phyloP scores from a whole-genome alignment of 2,329 filamentous ascomycete genomes.

The Colletotrichum zoysiae region DNA sequence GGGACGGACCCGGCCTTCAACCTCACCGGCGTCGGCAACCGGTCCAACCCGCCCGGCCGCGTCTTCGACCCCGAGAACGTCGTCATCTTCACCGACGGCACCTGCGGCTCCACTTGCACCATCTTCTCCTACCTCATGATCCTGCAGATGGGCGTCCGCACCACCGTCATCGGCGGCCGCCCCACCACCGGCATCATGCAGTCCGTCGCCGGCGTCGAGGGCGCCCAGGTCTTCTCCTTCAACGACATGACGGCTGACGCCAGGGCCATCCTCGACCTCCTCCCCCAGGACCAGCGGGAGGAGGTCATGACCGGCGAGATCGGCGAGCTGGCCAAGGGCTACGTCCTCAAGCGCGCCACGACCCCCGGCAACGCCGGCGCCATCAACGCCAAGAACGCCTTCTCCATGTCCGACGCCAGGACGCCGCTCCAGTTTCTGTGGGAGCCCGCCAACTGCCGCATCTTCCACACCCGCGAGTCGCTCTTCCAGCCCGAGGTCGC shows the following conservation, averaged over 20 bases:
- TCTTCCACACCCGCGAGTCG: constrained; percentile 61
- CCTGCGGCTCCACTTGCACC: constrained; percentile 67
- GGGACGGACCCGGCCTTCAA: constrained; percentile 52
- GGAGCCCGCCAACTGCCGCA: constrained; percentile 60
- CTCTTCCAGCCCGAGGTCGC: constrained; percentile 53
- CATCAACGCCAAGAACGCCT: constrained; percentile 54
- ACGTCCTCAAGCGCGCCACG: constrained; percentile 48
- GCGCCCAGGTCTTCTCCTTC: constrained; percentile 53
- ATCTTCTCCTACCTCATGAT: constrained; percentile 68
- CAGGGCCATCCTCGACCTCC: constrained; percentile 45
- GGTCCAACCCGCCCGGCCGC: constrained; percentile 56
- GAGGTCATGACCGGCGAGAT: constrained; percentile 46
- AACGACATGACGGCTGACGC: constrained; percentile 47
- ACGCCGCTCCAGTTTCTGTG: constrained; percentile 61
- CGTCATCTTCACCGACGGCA: constrained; percentile 66
- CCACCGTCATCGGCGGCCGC: constrained; percentile 61
- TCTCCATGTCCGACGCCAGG: constrained; percentile 47
- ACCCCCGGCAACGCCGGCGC: constrained; percentile 45
- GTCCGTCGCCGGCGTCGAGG: constrained; percentile 63
- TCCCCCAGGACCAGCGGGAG: constrained; percentile 40
- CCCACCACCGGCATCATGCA: constrained; percentile 60
- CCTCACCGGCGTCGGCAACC: constrained; percentile 57
- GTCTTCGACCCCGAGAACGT: constrained; percentile 65
- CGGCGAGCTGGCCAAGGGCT: constrained; percentile 50
- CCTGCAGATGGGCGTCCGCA: constrained; percentile 60